Evolutionary conservation across 1,284 basidiomycete species (phyloP).

Genomic region (Pseudozyma thailandica): DNA sequence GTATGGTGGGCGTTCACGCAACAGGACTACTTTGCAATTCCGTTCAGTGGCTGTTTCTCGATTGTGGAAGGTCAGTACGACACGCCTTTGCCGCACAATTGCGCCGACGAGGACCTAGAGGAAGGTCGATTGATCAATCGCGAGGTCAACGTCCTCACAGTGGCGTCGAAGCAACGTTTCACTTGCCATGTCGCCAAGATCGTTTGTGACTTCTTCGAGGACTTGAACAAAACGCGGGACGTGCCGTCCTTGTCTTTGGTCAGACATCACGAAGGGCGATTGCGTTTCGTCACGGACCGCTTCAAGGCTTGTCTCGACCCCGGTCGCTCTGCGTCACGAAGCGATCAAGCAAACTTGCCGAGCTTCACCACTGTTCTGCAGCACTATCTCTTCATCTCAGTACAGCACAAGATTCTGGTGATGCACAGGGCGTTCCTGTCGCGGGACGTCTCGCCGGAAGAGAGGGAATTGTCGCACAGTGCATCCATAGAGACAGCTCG

Average conservation of each 20-base stretch:
- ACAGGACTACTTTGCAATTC: constrained; percentile 54
- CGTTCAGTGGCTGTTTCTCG: constrained; percentile 47
- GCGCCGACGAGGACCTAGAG: constrained; percentile 45
- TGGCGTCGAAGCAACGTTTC: constrained; percentile 49
- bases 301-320: constrained; percentile 43
- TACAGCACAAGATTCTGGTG: constrained; percentile 52
- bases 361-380: constrained; percentile 45
- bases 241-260: constrained; percentile 32
- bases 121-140: constrained; percentile 42
- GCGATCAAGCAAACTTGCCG: constrained; percentile 13
- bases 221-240: constrained; percentile 42
- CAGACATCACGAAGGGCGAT: constrained; percentile 37
- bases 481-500: constrained; percentile 50
- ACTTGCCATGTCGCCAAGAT: constrained; percentile 51
- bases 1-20: constrained; percentile 56
- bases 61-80: constrained; percentile 52
- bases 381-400: constrained; percentile 52
- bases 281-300: constrained; percentile 47
- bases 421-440: constrained; percentile 54
- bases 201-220: constrained; percentile 50
- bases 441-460: constrained; percentile 29
- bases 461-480: constrained; percentile 36
- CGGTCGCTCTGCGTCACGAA: constrained; percentile 12
- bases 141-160: constrained; percentile 45
- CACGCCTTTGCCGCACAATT: constrained; percentile 51